Evolutionary conservation across 23 red algal species (phyloP), one percentile per base, ranked within the genome.

Genomic region (Agarophyton chilense): DNA sequence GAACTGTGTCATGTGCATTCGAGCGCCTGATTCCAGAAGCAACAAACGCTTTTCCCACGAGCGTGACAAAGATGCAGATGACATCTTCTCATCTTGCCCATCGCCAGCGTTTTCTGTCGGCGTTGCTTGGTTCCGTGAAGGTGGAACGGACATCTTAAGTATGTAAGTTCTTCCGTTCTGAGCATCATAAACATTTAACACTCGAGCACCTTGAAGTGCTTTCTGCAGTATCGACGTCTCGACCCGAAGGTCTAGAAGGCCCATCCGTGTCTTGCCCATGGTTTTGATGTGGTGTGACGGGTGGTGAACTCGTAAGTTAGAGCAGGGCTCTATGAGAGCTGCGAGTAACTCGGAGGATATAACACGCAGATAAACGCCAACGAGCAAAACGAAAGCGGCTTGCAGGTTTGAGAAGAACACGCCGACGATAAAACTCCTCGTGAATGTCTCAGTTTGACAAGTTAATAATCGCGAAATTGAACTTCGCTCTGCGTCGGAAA

Each of bases 171-270:
- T 76, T 25, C 84, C 86, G 44, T 90, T 88, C 33, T 78, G 84
- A 12, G 94, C 83, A 40, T 95, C 93, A 73, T 99, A 99, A 22
- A 99, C 83, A 63, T 99, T 99, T 55, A 89, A 77, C 13, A 99
- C 93, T 10, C 91, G 89, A 38, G 90, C 26, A 53, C 97, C 97
- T 44, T 40, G 78, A 11, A 95, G 82, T 10, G 90, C 67, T n/a
- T 42, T 49, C 29, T 72, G 46, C 43, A 99, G 78, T 25, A 68
- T 71, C 9, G 66, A 77, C 12, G 87, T 82, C 72, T 99, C 83
- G 13, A 92, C 90, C 1, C 79, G 84, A 52, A 99, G 81, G 79
- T 99, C 97, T 14, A 99, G 82, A 18, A 85, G 64, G 34, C 84
- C 78, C 85, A 95, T 90, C 49, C 93, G 78, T 10, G 93, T 92